Percentiles rank a stretch among this genome's conserved stretches.
Conservation (phyloP, 2,329 filamentous ascomycete species). For the Alternaria consortialis region DNA sequence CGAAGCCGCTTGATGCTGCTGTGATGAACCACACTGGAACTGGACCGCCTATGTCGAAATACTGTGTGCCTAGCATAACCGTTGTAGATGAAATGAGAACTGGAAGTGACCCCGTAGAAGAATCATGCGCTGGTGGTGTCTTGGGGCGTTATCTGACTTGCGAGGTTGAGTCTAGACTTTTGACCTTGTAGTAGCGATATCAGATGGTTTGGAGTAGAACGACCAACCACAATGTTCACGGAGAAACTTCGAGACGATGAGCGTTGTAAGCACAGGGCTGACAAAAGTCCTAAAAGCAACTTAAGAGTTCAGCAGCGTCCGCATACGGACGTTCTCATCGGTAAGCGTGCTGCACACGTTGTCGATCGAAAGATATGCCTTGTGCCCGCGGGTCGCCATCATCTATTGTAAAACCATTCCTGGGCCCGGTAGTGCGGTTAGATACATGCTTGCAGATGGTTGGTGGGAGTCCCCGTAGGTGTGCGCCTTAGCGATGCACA, state of each 20-base stretch:
- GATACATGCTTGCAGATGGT: not conserved
- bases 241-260: not conserved
- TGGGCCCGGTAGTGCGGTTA: not conserved
- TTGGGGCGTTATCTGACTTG: not conserved
- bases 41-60: not conserved
- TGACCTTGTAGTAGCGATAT: not conserved
- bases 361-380: not conserved
- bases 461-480: not conserved
- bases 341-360: not conserved
- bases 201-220: not conserved
- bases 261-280: too few species aligned
- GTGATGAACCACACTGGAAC: conserved; percentile 59
- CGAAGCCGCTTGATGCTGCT: conserved; percentile 59
- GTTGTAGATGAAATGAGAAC: not conserved
- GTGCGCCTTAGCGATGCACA: not conserved
- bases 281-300: not conserved
- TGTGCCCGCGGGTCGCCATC: not conserved
- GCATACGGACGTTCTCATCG: not conserved
- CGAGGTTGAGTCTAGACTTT: not conserved
- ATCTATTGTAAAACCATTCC: not conserved
- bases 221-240: not conserved
- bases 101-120: not conserved
- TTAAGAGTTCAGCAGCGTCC: not conserved
- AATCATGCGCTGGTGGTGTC: not conserved
- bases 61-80: not conserved